Conservation (phyloP, 1,139 yeast genomes). For the Geotrichum reessii region DNA sequence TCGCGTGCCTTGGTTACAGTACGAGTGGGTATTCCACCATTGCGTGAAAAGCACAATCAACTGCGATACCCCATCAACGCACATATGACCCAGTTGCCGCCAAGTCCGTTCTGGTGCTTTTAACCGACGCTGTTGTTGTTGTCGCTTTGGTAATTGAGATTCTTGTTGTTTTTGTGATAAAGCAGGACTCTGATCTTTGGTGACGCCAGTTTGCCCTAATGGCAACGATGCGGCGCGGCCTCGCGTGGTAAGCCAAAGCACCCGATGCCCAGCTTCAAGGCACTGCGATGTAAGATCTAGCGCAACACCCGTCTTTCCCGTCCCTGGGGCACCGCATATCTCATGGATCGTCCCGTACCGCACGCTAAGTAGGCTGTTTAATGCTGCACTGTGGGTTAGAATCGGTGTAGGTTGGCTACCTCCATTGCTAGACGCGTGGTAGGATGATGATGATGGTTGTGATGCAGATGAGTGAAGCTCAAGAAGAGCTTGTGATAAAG, state of each 20-base stretch:
- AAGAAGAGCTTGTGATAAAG: conserved; percentile 14
- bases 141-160: not conserved
- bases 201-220: not conserved
- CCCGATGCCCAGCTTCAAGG: conserved; percentile 7
- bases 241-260: conserved; percentile 13
- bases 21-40: not conserved
- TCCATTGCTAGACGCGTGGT: not conserved
- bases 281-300: conserved; percentile 13
- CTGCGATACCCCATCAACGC: conserved; percentile 10
- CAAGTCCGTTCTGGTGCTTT: not conserved
- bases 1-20: conserved; percentile 5
- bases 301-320: conserved; percentile 14
- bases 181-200: not conserved
- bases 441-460: not conserved
- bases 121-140: not conserved
- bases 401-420: conserved; percentile 1
- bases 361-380: conserved; percentile 5
- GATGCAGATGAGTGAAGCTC: conserved; percentile 8
- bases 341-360: conserved; percentile 12
- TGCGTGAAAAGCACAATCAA: conserved; percentile 5
- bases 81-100: conserved; percentile 11
- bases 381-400: conserved; percentile 1
- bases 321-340: conserved; percentile 13
- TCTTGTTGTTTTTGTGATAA: not conserved
- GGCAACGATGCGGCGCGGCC: conserved; percentile 11